phyloP scores from a whole-genome alignment of 2,329 filamentous ascomycete species.

The Scedosporium dehoogii region DNA sequence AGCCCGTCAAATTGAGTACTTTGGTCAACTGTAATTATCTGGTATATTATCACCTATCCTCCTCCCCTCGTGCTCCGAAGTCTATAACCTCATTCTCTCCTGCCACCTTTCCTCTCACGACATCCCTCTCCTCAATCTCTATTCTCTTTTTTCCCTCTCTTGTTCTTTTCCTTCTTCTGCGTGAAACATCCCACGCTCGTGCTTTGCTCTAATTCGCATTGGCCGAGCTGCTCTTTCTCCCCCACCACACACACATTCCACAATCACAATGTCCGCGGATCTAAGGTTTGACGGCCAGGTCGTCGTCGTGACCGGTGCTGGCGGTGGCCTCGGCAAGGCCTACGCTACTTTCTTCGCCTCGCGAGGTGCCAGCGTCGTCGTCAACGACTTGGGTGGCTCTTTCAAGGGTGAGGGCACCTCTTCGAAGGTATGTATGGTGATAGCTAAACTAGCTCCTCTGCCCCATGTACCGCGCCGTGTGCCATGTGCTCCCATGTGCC shows the following conservation, averaged over 20 bases:
- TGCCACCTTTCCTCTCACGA: neutral
- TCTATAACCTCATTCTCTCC: neutral
- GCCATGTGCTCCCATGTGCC: neutral
- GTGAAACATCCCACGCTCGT: neutral
- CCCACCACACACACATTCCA: slow-evolving; percentile 1
- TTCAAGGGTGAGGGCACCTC: slow-evolving; percentile 89
- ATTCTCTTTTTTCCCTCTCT: neutral
- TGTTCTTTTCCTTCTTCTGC: neutral
- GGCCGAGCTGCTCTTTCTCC: neutral
- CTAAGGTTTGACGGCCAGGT: slow-evolving; percentile 78
- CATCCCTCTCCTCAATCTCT: neutral
- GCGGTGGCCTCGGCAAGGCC: slow-evolving; percentile 68
- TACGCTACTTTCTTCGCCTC: slow-evolving; percentile 88
- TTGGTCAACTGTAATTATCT: neutral
- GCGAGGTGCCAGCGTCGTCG: slow-evolving; percentile 86
- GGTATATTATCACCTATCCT: slow-evolving; percentile 3
- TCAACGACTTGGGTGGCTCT: slow-evolving; percentile 89
- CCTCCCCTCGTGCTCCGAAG: neutral
- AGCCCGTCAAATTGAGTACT: neutral
- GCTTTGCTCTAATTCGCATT: neutral
- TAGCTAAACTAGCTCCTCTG: neutral
- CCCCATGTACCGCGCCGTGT: slow-evolving; percentile 11
- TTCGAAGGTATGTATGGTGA: slow-evolving; percentile 62
- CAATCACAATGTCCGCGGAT: slow-evolving; percentile 48
- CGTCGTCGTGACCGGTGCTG: slow-evolving; percentile 73